Percentiles rank a stretch among this genome's conserved stretches.
Evolutionary conservation across 2,329 filamentous ascomycete genomes (phyloP).

Genomic region (Neonectria hederae): DNA sequence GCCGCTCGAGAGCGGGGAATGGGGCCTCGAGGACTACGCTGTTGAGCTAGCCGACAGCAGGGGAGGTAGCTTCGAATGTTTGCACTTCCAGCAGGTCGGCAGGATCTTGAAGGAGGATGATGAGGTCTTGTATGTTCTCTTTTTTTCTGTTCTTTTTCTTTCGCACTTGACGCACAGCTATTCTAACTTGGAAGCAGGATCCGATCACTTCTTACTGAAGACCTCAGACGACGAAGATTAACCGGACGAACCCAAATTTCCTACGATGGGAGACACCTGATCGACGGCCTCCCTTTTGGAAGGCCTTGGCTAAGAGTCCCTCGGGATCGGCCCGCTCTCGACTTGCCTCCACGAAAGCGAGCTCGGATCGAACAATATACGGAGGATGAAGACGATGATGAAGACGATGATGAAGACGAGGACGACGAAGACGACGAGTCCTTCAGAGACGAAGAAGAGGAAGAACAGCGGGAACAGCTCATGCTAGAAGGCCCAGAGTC

Average conservation of each 20-base stretch:
- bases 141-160: background rate
- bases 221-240: slow-evolving; percentile 76
- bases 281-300: slow-evolving; percentile 88
- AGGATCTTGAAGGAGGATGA: slow-evolving; percentile 83
- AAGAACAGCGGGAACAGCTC: slow-evolving; percentile 39
- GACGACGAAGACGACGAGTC: slow-evolving; percentile 48
- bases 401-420: slow-evolving; percentile 45
- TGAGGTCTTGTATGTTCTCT: slow-evolving; percentile 73
- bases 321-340: slow-evolving; percentile 70
- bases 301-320: slow-evolving; percentile 71
- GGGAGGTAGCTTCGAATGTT: slow-evolving; percentile 79
- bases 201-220: slow-evolving; percentile 77
- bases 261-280: slow-evolving; percentile 77
- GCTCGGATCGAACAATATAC: slow-evolving; percentile 58
- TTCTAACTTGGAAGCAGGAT: slow-evolving; percentile 63
- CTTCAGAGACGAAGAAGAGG: slow-evolving; percentile 50
- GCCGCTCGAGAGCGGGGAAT: slow-evolving; percentile 81
- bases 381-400: slow-evolving; percentile 42
- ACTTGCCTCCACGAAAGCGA: slow-evolving; percentile 79
- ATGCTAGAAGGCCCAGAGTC: slow-evolving; percentile 46
- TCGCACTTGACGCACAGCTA: background rate
- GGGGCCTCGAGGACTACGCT: slow-evolving; percentile 90
- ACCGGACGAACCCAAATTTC: slow-evolving; percentile 86
- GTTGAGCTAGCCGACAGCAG: slow-evolving; percentile 72
- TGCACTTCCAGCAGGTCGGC: slow-evolving; percentile 82